Base-by-base conservation (phyloP, 768 basidiomycete genomes). In the Daedaleopsis sinensis region DNA sequence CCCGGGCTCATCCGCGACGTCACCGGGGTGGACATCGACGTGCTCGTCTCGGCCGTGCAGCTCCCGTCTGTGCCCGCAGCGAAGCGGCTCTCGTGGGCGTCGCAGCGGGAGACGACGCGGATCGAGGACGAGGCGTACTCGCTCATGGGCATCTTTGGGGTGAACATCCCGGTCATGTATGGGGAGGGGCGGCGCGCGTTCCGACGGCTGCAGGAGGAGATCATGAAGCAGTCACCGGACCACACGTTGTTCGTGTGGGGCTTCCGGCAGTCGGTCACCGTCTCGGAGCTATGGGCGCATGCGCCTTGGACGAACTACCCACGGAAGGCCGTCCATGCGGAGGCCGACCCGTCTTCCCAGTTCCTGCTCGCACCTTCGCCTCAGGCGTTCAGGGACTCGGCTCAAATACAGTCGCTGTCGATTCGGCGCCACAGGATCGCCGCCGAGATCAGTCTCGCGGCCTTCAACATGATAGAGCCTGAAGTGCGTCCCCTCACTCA, bases 81-180 rank as follows among this genome's bases (percentile, higher is more conserved):
- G 5, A 23, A 53, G 12, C 52, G 52, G 23, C 47, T 58, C 47
- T 44, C 47, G 10, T 58, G 57, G 57, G 57, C 57, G 3, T 46
- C 57, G 16, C 24, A 21, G 21, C 57, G 57, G 43, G 10, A 51
- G 21, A 37, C 48, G 46, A 49, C 27, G 13, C 19, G 49, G 37
- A 15, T 50, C 46, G 57, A 58, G 37, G 57, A 58, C 24, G 35
- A 35, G 36, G 57, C 57, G 23, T 58, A 58, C 49, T 58, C 47
- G 21, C 57, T 58, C 35, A 50, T 58, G 37, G 57, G 57, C 23
- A 49, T 58, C 37, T 50, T 58, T 16, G 43, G 37, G 12, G 49
- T 58, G 27, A 49, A 36, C 57, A 27, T 58, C 18, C 37, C 46
- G 4, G 37, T 46, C 32, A 27, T 39, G 27, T 58, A 58, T 21